Percentiles rank a stretch among this genome's conserved stretches.
Conservation (phyloP, 805 yeast genomes). For the Metschnikowia peoriensis region DNA sequence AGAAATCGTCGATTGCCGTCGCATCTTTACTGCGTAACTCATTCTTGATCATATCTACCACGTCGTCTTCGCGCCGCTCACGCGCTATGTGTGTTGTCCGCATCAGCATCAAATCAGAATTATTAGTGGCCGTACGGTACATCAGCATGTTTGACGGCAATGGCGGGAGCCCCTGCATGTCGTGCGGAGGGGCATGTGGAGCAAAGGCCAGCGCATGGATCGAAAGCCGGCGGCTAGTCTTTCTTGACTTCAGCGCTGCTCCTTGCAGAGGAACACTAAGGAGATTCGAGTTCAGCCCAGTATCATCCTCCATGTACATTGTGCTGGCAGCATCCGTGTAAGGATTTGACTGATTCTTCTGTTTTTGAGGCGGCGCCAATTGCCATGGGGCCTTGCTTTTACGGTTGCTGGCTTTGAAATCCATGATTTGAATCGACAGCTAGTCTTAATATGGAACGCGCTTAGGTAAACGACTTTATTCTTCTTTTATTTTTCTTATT, state of each 20-base stretch:
- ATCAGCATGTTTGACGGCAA: conserved; percentile 22
- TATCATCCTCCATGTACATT: neutral
- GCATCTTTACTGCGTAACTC: conserved; percentile 67
- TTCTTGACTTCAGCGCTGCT: conserved; percentile 12
- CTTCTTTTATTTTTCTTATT: too few relatives aligned
- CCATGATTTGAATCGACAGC: conserved; percentile 21
- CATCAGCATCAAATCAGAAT: conserved; percentile 13
- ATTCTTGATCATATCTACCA: conserved; percentile 20
- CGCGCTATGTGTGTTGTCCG: conserved; percentile 11
- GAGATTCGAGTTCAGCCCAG: neutral
- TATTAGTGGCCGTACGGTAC: conserved; percentile 13
- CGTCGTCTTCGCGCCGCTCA: conserved; percentile 11
- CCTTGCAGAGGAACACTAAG: conserved; percentile 8
- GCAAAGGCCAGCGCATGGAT: conserved; percentile 19
- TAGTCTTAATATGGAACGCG: too few relatives aligned
- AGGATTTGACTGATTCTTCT: conserved; percentile 11
- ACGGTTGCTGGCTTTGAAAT: conserved; percentile 34
- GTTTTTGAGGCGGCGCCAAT: conserved; percentile 7
- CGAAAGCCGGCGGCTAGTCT: conserved; percentile 18
- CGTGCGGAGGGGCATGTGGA: conserved; percentile 7
- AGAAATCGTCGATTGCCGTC: conserved; percentile 67
- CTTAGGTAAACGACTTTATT: too few relatives aligned
- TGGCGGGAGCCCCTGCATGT: conserved; percentile 14
- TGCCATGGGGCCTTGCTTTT: conserved; percentile 47
- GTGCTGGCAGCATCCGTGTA: conserved; percentile 9